Evolutionary conservation across 2,329 filamentous ascomycete species (phyloP).

Genomic region (Cryphonectria radicalis): DNA sequence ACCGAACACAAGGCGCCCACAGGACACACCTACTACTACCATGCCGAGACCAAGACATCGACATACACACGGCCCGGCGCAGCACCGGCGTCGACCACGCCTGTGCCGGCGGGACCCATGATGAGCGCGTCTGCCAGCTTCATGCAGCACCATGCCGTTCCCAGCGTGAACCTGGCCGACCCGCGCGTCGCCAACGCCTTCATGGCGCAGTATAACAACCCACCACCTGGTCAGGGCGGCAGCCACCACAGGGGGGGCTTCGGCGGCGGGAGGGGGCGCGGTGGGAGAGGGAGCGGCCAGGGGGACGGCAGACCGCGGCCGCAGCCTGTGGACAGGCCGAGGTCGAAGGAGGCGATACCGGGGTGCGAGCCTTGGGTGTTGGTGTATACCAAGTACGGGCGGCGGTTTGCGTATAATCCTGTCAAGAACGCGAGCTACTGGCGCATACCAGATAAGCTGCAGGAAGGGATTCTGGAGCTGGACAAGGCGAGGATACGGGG

Average conservation of each 20-base stretch:
- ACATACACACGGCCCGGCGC: slow-evolving; percentile 79
- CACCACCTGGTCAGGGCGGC: slow-evolving; percentile 42
- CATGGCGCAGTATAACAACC: slow-evolving; percentile 56
- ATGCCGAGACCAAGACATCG: slow-evolving; percentile 79
- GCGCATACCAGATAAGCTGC: slow-evolving; percentile 88
- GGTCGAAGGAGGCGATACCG: slow-evolving; percentile 77
- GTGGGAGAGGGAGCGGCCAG: slow-evolving; percentile 57
- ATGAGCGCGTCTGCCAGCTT: slow-evolving; percentile 43
- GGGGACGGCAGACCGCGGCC: slow-evolving; percentile 61
- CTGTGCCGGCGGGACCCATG: slow-evolving; percentile 30
- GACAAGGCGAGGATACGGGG: slow-evolving; percentile 73
- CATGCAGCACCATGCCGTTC: slow-evolving; percentile 47
- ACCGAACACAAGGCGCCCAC: slow-evolving; percentile 90
- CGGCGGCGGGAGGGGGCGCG: slow-evolving; percentile 33
- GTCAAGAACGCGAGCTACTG: slow-evolving; percentile 89
- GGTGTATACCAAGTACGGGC: slow-evolving; percentile 88
- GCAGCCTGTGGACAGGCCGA: slow-evolving; percentile 80
- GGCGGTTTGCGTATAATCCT: slow-evolving; percentile 89
- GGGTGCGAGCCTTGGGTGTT: slow-evolving; percentile 86
- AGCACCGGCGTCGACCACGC: slow-evolving; percentile 31
- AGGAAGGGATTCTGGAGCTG: slow-evolving; percentile 73
- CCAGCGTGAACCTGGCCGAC: slow-evolving; percentile 50
- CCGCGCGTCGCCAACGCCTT: slow-evolving; percentile 64
- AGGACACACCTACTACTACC: slow-evolving; percentile 88
- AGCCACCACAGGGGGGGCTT: slow-evolving; percentile 43